Evolutionary conservation across 441 rosid species (phyloP).

Genomic region (Populus hybrid): DNA sequence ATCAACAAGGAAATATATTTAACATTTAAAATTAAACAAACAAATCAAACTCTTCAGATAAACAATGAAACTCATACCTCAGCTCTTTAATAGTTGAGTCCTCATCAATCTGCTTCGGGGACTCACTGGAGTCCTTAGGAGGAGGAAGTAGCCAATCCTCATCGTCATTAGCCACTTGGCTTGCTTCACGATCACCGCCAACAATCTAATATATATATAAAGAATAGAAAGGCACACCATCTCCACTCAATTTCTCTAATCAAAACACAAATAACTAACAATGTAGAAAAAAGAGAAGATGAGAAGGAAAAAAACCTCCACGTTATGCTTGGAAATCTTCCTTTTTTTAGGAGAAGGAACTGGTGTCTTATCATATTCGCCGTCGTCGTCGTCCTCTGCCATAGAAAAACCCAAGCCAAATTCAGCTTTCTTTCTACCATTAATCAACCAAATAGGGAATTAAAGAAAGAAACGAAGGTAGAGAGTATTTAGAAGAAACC

Average conservation of each 20-base stretch:
- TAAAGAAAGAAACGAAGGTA: background rate
- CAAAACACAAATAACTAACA: conserved; percentile 12
- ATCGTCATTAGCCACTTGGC: conserved; percentile 25
- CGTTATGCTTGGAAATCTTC: conserved; percentile 29
- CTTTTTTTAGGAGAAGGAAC: conserved; percentile 29
- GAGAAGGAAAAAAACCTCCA: conserved; percentile 23
- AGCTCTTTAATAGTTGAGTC: conserved; percentile 69
- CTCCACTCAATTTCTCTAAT: conserved; percentile 35
- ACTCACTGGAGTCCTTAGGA: conserved; percentile 37
- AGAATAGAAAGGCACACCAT: background rate
- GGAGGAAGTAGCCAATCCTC: conserved; percentile 93
- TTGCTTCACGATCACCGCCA: background rate
- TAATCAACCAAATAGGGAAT: background rate
- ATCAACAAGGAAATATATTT: background rate
- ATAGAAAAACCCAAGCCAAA: conserved; percentile 11
- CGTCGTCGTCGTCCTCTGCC: conserved; percentile 30
- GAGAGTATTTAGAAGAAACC: conserved; percentile 26
- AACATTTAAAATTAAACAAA: background rate
- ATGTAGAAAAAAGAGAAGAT: background rate
- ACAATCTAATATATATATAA: background rate
- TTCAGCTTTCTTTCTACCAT: background rate
- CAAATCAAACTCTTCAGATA: background rate
- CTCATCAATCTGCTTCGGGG: conserved; percentile 36
- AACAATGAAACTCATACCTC: conserved; percentile 43
- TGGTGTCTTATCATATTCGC: conserved; percentile 36